phyloP scores from a whole-genome alignment of 306 rosid genomes.

The Prunus kanzakura region DNA sequence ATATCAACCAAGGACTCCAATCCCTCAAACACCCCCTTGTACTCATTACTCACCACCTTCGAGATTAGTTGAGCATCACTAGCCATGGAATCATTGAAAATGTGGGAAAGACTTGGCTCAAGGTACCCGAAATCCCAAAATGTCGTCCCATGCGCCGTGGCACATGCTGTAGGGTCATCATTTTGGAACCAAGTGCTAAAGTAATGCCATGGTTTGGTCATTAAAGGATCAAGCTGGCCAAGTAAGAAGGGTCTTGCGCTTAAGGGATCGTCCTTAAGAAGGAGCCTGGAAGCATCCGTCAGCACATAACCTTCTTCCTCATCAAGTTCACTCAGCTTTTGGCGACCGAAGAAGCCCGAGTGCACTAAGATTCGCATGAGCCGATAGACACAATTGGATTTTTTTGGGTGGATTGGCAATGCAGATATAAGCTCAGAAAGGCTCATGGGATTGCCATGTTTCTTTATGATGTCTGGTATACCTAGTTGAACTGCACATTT shows the following conservation, averaged over 20 bases:
- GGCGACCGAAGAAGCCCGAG: conserved; percentile 30
- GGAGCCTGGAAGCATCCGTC: conserved; percentile 44
- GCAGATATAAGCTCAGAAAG: conserved; percentile 33
- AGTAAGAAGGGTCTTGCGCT: conserved; percentile 22
- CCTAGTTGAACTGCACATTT: conserved; percentile 47
- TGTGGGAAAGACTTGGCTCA: background rate
- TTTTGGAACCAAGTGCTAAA: conserved; percentile 39
- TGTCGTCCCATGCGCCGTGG: conserved; percentile 29
- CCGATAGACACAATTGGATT: conserved; percentile 26
- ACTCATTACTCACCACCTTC: conserved; percentile 29
- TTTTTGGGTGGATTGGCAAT: conserved; percentile 37
- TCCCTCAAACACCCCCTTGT: conserved; percentile 33
- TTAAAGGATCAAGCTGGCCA: conserved; percentile 20
- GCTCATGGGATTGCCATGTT: conserved; percentile 37
- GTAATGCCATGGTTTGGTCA: conserved; percentile 33
- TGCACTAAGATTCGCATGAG: conserved; percentile 46
- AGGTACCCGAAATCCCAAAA: conserved; percentile 35
- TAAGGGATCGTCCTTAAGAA: conserved; percentile 32
- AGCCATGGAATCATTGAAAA: conserved; percentile 47
- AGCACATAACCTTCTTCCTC: conserved; percentile 36
- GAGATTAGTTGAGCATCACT: conserved; percentile 37
- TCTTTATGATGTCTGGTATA: conserved; percentile 34
- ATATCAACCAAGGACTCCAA: conserved; percentile 19
- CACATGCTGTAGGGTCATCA: conserved; percentile 34
- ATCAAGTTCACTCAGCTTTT: background rate